These are phyloP conservation scores for Apiospora rasikravindrae DNA, from an alignment of 2,329 filamentous ascomycete species.

Conservation along the genomic window DNA sequence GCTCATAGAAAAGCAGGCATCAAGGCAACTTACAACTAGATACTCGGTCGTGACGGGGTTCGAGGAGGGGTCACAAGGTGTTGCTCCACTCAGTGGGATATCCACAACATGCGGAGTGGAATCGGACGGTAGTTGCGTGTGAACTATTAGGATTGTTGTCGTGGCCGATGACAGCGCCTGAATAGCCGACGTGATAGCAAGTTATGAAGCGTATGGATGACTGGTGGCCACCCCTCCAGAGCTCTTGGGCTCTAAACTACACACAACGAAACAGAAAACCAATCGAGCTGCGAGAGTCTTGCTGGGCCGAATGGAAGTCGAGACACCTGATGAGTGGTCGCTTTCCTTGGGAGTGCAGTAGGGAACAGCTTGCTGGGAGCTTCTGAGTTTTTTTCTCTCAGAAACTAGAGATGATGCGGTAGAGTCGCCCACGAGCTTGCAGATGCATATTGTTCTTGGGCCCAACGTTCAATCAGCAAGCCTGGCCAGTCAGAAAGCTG, in stretches of 20 bases:
- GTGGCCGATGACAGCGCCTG: constrained; percentile 1
- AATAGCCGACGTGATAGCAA: background rate
- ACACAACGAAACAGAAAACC: background rate
- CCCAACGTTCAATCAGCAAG: constrained; percentile 6
- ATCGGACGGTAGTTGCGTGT: constrained; percentile 4
- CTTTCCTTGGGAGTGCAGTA: background rate
- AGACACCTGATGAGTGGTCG: constrained; percentile 1
- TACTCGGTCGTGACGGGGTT: constrained; percentile 1
- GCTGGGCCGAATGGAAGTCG: background rate
- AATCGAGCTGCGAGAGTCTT: constrained; percentile 3
- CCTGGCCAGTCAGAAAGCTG: constrained; percentile 28
- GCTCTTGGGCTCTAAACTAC: background rate
- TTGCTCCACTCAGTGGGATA: background rate
- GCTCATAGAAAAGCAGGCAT: background rate
- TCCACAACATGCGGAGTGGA: background rate
- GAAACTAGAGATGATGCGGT: constrained; percentile 29
- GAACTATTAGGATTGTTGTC: background rate
- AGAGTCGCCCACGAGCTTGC: constrained; percentile 37
- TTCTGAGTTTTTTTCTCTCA: background rate
- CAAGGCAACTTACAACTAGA: constrained; percentile 9
- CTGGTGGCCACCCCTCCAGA: background rate
- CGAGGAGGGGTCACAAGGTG: constrained; percentile 10
- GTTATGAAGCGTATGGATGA: background rate
- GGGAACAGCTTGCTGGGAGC: background rate
- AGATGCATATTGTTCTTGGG: constrained; percentile 44